Percentiles rank a stretch among this genome's conserved stretches.
Evolutionary conservation across 768 basidiomycete species (phyloP).

Genomic region (Lactifluus echinatus): DNA sequence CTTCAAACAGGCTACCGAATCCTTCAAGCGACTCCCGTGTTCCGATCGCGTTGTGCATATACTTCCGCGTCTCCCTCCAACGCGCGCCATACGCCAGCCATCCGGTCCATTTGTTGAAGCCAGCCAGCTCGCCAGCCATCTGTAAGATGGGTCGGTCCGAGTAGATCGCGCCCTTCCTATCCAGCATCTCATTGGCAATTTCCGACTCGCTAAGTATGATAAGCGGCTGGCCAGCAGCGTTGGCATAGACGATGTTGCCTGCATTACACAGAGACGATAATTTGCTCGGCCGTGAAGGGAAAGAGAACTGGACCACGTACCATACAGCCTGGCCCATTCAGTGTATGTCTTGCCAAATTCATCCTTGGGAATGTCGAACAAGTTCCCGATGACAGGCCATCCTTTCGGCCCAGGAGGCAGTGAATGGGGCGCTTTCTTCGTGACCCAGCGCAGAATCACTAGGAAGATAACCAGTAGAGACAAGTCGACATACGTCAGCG

Average conservation of each 20-base stretch:
- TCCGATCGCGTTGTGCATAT: constrained; percentile 7
- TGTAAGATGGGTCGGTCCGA: constrained; percentile 5
- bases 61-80: constrained; percentile 5
- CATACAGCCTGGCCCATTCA: constrained; percentile 3
- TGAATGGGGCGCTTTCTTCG: not conserved
- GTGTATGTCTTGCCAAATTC: not conserved
- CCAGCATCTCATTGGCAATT: constrained; percentile 8
- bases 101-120: not conserved
- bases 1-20: not conserved
- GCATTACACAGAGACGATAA: not conserved
- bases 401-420: constrained; percentile 9
- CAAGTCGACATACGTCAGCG: not conserved
- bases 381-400: constrained; percentile 3
- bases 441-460: not conserved
- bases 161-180: constrained; percentile 10
- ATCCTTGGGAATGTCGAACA: constrained; percentile 1
- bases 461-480: not conserved
- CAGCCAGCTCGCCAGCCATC: constrained; percentile 10
- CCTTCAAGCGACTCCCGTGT: constrained; percentile 4
- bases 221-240: constrained; percentile 1
- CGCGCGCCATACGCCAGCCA: not conserved
- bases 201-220: not conserved
- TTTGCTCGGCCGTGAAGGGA: not conserved
- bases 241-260: constrained; percentile 4
- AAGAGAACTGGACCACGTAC: not conserved